phyloP scores from a whole-genome alignment of 768 basidiomycete species.

The Phlebiopsis gigantea region DNA sequence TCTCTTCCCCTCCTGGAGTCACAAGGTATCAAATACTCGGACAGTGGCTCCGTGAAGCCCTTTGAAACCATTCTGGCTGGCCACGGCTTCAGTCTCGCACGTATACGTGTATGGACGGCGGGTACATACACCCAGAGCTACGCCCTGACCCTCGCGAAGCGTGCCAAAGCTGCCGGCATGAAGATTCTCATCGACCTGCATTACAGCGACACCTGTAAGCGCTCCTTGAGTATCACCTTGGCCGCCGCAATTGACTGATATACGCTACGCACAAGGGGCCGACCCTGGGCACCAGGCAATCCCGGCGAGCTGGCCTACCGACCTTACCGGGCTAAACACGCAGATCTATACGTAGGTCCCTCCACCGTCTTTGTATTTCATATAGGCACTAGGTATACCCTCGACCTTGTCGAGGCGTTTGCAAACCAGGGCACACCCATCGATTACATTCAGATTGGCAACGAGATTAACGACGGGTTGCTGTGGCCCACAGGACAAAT shows the following conservation, averaged over 20 bases:
- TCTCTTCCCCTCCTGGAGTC: constrained; percentile 48
- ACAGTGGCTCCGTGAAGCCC: constrained; percentile 27
- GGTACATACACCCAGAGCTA: constrained; percentile 51
- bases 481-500: constrained; percentile 57
- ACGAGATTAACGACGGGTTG: constrained; percentile 62
- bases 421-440: constrained; percentile 47
- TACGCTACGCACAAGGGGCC: constrained; percentile 40
- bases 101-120: constrained; percentile 60
- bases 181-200: constrained; percentile 52
- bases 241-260: background rate
- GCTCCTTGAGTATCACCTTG: background rate
- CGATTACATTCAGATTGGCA: constrained; percentile 43
- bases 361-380: background rate
- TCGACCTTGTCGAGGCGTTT: constrained; percentile 47
- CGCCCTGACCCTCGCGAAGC: constrained; percentile 48
- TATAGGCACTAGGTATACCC: constrained; percentile 40
- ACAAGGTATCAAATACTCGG: constrained; percentile 40
- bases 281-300: constrained; percentile 60
- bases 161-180: constrained; percentile 53
- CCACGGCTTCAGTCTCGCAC: constrained; percentile 52
- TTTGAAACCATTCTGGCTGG: constrained; percentile 50
- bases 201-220: constrained; percentile 58
- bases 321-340: constrained; percentile 46
- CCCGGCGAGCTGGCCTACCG: constrained; percentile 50
- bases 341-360: constrained; percentile 45